Conservation (phyloP, 306 rosid genomes). For the Cicer cuneatum region DNA sequence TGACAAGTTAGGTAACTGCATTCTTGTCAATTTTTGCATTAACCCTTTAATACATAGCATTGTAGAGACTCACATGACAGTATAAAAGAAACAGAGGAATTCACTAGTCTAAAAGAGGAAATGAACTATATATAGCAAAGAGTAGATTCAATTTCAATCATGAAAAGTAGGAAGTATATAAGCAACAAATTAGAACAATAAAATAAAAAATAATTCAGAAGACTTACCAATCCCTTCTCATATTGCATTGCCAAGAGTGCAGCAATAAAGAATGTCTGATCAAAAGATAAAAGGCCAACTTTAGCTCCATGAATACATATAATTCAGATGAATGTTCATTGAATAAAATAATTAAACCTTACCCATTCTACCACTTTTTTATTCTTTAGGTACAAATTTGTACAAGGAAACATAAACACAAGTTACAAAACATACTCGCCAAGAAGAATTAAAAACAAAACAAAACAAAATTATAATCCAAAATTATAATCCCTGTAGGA, state of each 20-base stretch:
- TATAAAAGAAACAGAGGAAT: constrained; percentile 15
- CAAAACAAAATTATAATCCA: background rate
- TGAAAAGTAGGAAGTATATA: constrained; percentile 15
- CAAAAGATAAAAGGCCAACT: constrained; percentile 46
- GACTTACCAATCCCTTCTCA: constrained; percentile 81
- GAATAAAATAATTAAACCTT: constrained; percentile 20
- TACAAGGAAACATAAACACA: constrained; percentile 8
- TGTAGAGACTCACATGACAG: constrained; percentile 4
- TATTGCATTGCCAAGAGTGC: constrained; percentile 99
- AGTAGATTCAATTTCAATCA: background rate
- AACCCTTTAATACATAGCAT: constrained; percentile 15
- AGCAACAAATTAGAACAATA: background rate
- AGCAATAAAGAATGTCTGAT: constrained; percentile 97
- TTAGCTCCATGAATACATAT: constrained; percentile 37
- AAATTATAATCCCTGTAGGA: background rate
- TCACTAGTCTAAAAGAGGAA: constrained; percentile 15
- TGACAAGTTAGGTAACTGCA: background rate
- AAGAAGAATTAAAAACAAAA: constrained; percentile 4
- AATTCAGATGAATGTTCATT: constrained; percentile 20
- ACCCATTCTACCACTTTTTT: background rate
- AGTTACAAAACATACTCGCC: constrained; percentile 9
- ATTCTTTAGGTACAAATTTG: background rate
- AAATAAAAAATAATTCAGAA: constrained; percentile 27
- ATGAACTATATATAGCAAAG: constrained; percentile 15
- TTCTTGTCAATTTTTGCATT: constrained; percentile 18